A percentile compares a stretch with the other conserved stretches of the same genome.
Evolutionary conservation across 805 yeast genomes (phyloP).

Genomic region (Candida adriatica): DNA sequence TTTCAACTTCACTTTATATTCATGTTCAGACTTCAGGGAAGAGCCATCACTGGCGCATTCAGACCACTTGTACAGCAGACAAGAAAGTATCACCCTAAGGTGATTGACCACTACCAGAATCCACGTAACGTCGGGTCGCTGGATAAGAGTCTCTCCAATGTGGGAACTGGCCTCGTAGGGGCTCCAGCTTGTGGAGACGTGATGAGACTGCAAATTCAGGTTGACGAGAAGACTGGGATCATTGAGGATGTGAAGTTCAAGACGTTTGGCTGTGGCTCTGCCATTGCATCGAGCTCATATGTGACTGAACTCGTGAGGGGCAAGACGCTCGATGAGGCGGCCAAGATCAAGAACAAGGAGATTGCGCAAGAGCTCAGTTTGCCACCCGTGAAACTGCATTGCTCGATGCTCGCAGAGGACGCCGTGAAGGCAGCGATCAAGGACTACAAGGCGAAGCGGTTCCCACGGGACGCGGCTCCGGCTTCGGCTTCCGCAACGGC

Average conservation of each 20-base stretch:
- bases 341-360: conserved; percentile 83
- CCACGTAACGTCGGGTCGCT: conserved; percentile 96
- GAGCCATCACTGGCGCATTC: conserved; percentile 12
- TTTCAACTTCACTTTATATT: no score
- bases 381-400: conserved; percentile 96
- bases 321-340: conserved; percentile 89
- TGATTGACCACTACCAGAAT: conserved; percentile 91
- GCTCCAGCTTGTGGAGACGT: conserved; percentile 99
- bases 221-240: conserved; percentile 81
- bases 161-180: conserved; percentile 96
- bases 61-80: conserved; percentile 21
- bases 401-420: conserved; percentile 98
- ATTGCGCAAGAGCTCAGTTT: conserved; percentile 91
- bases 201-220: conserved; percentile 94
- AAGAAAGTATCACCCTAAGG: conserved; percentile 79
- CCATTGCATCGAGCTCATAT: conserved; percentile 92
- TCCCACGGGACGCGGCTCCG: conserved; percentile 2
- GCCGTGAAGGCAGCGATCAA: conserved; percentile 96
- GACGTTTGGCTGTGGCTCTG: conserved; percentile 99
- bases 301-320: conserved; percentile 96
- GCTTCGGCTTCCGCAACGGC: neutral
- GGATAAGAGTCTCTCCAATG: conserved; percentile 66
- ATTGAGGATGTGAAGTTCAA: conserved; percentile 95
- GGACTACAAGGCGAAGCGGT: conserved; percentile 85
- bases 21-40: conserved; percentile 20